Evolutionary conservation across 768 basidiomycete genomes (phyloP).

Genomic region (Podaxis carcinomalis): DNA sequence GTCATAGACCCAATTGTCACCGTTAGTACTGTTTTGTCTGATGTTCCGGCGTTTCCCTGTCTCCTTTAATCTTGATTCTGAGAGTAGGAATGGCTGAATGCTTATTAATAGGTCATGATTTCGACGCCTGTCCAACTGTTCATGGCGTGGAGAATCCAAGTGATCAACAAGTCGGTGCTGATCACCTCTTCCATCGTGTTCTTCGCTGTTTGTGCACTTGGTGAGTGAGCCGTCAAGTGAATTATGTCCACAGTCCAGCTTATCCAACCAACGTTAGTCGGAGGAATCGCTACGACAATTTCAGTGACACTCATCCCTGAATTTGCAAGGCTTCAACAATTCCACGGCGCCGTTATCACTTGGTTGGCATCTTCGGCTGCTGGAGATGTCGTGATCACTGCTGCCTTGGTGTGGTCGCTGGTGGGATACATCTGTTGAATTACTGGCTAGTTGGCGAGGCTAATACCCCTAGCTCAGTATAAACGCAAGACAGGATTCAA

Average conservation of each 20-base stretch:
- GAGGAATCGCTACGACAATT: constrained; percentile 1
- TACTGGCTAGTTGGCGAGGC: constrained; percentile 22
- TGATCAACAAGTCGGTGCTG: constrained; percentile 25
- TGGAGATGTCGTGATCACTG: constrained; percentile 44
- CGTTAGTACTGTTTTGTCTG: constrained; percentile 15
- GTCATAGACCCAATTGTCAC: constrained; percentile 27
- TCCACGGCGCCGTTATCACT: constrained; percentile 25
- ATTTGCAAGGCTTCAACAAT: constrained; percentile 20
- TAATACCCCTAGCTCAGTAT: constrained; percentile 20
- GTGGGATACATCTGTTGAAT: constrained; percentile 23
- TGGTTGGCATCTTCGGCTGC: constrained; percentile 44
- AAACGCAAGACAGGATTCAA: constrained; percentile 36
- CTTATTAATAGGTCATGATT: constrained; percentile 26
- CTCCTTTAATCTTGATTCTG: background rate
- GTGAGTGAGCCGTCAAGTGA: constrained; percentile 16
- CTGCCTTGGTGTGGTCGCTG: constrained; percentile 34
- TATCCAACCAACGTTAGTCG: background rate
- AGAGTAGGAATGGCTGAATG: background rate
- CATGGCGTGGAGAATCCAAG: constrained; percentile 34
- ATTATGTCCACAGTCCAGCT: background rate
- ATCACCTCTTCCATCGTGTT: constrained; percentile 23
- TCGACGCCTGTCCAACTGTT: constrained; percentile 38
- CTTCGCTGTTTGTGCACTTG: constrained; percentile 25
- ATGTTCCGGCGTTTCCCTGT: background rate
- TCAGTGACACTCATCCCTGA: constrained; percentile 6